Evolutionary conservation across 768 basidiomycete species (phyloP).

Genomic region (Boletellus ananas): DNA sequence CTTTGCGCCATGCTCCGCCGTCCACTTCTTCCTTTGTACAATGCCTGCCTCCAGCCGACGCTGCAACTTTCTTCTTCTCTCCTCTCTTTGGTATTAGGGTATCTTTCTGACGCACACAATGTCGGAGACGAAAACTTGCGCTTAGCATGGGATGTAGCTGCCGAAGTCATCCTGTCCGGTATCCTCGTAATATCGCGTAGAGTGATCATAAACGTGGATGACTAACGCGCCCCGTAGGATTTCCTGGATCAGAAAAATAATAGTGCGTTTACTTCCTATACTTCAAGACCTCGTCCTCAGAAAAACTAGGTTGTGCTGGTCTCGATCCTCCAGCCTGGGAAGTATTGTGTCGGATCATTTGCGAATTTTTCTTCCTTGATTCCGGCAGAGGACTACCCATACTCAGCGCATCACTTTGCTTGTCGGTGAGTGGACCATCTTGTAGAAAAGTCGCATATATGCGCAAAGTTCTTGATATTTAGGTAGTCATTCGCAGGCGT

Average conservation of each 20-base stretch:
- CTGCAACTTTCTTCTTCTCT: slow-evolving; percentile 41
- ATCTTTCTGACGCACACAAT: slow-evolving; percentile 30
- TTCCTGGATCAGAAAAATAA: slow-evolving; percentile 20
- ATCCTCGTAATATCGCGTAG: slow-evolving; percentile 37
- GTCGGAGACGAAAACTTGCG: slow-evolving; percentile 18
- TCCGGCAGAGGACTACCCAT: slow-evolving; percentile 11
- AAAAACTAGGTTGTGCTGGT: slow-evolving; percentile 11
- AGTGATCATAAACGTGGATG: not conserved
- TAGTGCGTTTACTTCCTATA: slow-evolving; percentile 11
- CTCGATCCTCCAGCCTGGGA: slow-evolving; percentile 27
- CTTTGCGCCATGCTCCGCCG: slow-evolving; percentile 41
- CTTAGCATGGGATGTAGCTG: slow-evolving; percentile 43
- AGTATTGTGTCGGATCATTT: slow-evolving; percentile 30
- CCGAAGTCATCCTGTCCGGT: slow-evolving; percentile 50
- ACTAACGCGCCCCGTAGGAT: slow-evolving; percentile 21
- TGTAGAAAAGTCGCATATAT: slow-evolving; percentile 24
- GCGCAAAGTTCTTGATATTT: slow-evolving; percentile 13
- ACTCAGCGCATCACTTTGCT: slow-evolving; percentile 24
- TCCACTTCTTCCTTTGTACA: slow-evolving; percentile 44
- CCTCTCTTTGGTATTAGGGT: slow-evolving; percentile 39
- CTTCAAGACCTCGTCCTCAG: not conserved
- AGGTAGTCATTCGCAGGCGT: slow-evolving; percentile 41
- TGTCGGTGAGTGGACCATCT: slow-evolving; percentile 21
- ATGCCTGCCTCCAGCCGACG: slow-evolving; percentile 34
- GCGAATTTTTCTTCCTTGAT: slow-evolving; percentile 36